phyloP scores from a whole-genome alignment of 768 basidiomycete species.

The Xerocomellus amylosporus region DNA sequence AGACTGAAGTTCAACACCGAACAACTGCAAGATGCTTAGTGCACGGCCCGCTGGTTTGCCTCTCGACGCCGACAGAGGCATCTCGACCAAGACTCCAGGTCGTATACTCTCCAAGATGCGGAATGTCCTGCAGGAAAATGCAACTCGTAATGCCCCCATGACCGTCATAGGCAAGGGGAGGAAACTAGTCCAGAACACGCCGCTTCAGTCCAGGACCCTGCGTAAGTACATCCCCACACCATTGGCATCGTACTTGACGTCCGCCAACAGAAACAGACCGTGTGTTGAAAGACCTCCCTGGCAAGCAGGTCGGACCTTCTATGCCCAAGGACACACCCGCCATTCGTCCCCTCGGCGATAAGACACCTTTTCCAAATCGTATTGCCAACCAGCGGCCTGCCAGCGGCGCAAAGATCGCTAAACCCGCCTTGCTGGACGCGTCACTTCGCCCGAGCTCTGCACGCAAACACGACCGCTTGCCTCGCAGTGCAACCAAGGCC shows the following conservation, averaged over 20 bases:
- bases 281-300: slow-evolving; percentile 17
- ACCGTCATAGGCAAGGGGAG: slow-evolving; percentile 49
- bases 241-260: background rate
- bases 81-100: slow-evolving; percentile 54
- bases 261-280: slow-evolving; percentile 19
- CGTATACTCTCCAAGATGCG: slow-evolving; percentile 40
- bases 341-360: slow-evolving; percentile 62
- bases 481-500: slow-evolving; percentile 45
- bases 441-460: slow-evolving; percentile 64
- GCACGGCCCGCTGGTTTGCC: slow-evolving; percentile 23
- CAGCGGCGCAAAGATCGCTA: slow-evolving; percentile 37
- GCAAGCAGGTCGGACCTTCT: slow-evolving; percentile 29
- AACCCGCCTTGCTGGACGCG: slow-evolving; percentile 39
- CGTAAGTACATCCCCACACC: slow-evolving; percentile 18
- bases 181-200: slow-evolving; percentile 36
- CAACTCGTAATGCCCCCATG: slow-evolving; percentile 35
- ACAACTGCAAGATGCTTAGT: slow-evolving; percentile 27
- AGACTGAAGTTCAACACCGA: background rate
- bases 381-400: slow-evolving; percentile 32
- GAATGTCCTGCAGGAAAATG: slow-evolving; percentile 49
- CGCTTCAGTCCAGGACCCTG: slow-evolving; percentile 31
- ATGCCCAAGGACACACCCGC: slow-evolving; percentile 24
- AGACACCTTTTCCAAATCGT: slow-evolving; percentile 75
- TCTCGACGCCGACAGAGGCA: slow-evolving; percentile 26
- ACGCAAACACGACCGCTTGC: slow-evolving; percentile 59